A percentile compares a stretch with the other conserved stretches of the same genome.
These are phyloP conservation scores for Lipomyces japonicus DNA, from an alignment of 805 yeast genomes.

Conservation along the genomic window DNA sequence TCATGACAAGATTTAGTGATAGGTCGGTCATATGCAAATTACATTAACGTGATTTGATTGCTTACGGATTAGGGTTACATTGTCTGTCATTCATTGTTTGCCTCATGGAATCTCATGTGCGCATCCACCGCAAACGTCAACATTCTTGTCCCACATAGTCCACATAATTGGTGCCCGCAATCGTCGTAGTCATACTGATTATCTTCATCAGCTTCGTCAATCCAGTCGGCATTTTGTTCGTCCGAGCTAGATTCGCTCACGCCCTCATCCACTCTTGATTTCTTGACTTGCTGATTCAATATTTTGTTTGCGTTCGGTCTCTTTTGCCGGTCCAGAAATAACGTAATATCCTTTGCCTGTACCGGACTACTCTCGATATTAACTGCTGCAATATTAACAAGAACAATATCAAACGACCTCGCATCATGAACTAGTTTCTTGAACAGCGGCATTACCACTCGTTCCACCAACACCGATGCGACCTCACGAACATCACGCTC, in stretches of 20 bases:
- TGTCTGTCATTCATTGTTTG: background rate
- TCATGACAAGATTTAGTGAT: too few relatives aligned
- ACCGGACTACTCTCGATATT: slow-evolving; percentile 2
- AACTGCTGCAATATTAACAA: slow-evolving; percentile 9
- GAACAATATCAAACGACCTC: slow-evolving; percentile 1
- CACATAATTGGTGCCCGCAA: slow-evolving; percentile 1
- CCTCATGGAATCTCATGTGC: slow-evolving; percentile 10
- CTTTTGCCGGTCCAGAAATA: slow-evolving; percentile 1
- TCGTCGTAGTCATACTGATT: background rate
- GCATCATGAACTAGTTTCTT: background rate
- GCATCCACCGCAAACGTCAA: slow-evolving; percentile 11
- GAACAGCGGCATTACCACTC: slow-evolving; percentile 8
- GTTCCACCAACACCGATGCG: slow-evolving; percentile 1
- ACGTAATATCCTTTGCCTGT: background rate
- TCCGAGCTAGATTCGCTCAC: background rate
- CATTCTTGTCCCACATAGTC: slow-evolving; percentile 4
- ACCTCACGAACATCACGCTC: background rate
- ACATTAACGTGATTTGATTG: too few relatives aligned
- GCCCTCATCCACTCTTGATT: background rate
- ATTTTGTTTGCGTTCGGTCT: too few relatives aligned
- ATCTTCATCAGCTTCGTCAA: background rate
- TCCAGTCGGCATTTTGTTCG: background rate
- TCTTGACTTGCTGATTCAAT: background rate
- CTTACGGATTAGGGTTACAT: background rate
- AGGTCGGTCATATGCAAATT: too few relatives aligned